Conservation (phyloP, 371 early-diverging fungal species). For the Mucor indicus region DNA sequence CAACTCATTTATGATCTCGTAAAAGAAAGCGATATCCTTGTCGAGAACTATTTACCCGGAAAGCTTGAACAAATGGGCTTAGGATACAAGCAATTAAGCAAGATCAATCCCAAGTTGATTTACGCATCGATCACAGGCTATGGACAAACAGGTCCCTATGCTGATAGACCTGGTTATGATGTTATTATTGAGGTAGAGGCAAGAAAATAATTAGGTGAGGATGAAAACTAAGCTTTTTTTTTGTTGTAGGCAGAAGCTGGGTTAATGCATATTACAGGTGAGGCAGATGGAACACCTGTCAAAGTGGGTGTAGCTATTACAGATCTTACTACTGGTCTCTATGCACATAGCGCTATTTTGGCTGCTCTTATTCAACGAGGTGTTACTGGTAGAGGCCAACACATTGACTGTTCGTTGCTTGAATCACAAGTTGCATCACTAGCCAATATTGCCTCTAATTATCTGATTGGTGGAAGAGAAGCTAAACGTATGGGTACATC, state of each 20-base stretch:
- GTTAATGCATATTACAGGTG: constrained; percentile 94
- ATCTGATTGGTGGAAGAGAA: constrained; percentile 78
- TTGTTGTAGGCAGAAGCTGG: constrained; percentile 75
- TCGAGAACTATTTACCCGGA: constrained; percentile 92
- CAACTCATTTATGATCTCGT: constrained; percentile 69
- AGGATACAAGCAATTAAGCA: constrained; percentile 67
- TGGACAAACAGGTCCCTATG: constrained; percentile 86
- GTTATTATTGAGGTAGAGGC: constrained; percentile 77
- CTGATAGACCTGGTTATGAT: constrained; percentile 84
- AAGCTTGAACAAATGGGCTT: constrained; percentile 76
- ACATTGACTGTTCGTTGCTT: constrained; percentile 82
- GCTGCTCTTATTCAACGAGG: constrained; percentile 78
- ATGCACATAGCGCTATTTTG: constrained; percentile 85
- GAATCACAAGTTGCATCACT: constrained; percentile 86
- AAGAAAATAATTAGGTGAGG: neutral
- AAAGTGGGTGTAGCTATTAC: constrained; percentile 96
- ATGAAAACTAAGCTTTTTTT: neutral
- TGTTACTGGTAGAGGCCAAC: constrained; percentile 71
- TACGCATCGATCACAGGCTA: constrained; percentile 91
- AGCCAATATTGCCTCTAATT: constrained; percentile 87
- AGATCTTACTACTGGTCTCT: constrained; percentile 81
- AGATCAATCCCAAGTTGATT: constrained; percentile 75
- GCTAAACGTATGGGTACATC: constrained; percentile 84
- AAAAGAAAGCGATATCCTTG: constrained; percentile 69
- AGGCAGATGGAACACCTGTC: constrained; percentile 77